Evolutionary conservation across 2,329 filamentous ascomycete genomes (phyloP).

Genomic region (Ceratocystis colombiana): DNA sequence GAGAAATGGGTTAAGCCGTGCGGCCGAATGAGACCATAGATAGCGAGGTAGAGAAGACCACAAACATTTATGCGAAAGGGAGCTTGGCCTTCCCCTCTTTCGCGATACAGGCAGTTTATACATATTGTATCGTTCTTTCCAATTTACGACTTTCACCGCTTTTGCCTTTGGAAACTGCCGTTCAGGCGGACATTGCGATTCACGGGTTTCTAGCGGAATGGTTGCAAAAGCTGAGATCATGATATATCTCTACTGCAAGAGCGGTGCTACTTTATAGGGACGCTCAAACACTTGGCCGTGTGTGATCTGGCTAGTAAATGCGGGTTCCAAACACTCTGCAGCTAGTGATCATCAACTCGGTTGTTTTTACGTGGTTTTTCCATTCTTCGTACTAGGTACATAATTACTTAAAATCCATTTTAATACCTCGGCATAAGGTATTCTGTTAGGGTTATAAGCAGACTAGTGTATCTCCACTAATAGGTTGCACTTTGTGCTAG

Average conservation of each 20-base stretch:
- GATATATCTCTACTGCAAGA: no score
- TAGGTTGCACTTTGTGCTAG: neutral
- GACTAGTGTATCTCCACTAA: neutral
- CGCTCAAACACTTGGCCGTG: neutral
- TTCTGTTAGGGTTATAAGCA: no score
- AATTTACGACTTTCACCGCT: neutral
- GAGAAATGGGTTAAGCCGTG: slow-evolving; percentile 8
- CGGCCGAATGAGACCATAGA: neutral
- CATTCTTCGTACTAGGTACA: no score
- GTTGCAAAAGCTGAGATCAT: no score
- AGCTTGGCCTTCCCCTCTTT: neutral
- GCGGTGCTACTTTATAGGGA: neutral
- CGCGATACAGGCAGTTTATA: neutral
- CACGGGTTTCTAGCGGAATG: neutral
- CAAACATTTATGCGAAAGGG: neutral
- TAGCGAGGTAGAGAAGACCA: neutral
- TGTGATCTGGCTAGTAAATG: neutral
- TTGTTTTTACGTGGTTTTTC: no score
- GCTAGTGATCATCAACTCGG: no score
- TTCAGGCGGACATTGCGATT: neutral
- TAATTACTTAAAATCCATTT: no score
- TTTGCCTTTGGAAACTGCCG: neutral
- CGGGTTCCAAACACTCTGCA: no score
- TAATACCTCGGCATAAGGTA: neutral
- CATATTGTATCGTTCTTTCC: neutral